These are phyloP conservation scores for Cyclostephanos tholiformis DNA, from an alignment of 108 stramenopile species.

Conservation along the genomic window DNA sequence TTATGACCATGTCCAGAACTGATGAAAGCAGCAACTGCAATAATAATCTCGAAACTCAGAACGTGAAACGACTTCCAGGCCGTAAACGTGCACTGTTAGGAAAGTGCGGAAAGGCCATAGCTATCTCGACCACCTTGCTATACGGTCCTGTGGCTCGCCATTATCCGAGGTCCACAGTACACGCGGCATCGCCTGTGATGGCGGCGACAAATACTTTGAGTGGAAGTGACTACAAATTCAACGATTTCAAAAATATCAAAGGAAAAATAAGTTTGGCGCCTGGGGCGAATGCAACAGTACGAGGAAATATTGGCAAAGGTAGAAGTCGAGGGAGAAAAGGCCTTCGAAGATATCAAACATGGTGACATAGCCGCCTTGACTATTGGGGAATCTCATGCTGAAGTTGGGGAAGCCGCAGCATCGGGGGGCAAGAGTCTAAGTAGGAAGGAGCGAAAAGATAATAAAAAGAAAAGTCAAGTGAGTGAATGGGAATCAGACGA, in stretches of 20 bases:
- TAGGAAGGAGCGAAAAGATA: constrained; percentile 18
- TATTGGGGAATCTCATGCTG: constrained; percentile 24
- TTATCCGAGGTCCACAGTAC: constrained; percentile 24
- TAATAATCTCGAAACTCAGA: background rate
- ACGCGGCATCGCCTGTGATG: constrained; percentile 27
- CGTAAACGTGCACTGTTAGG: constrained; percentile 36
- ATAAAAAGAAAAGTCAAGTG: constrained; percentile 26
- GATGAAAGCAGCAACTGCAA: constrained; percentile 4
- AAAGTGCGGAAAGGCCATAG: constrained; percentile 50
- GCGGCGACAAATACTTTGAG: constrained; percentile 10
- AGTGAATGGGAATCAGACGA: constrained; percentile 53
- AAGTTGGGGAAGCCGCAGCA: background rate
- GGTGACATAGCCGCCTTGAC: constrained; percentile 34
- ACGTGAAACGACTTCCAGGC: background rate
- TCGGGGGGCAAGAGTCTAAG: constrained; percentile 1
- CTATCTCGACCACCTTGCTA: constrained; percentile 40
- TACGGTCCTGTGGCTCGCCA: constrained; percentile 47
- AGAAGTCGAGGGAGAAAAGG: constrained; percentile 43
- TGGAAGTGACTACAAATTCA: constrained; percentile 37
- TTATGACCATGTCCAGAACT: background rate
- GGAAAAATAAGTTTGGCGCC: constrained; percentile 48
- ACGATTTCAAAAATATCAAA: constrained; percentile 53
- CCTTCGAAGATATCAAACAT: constrained; percentile 32
- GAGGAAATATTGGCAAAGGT: constrained; percentile 44
- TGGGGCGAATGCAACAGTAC: constrained; percentile 38